phyloP scores from a whole-genome alignment of 495 filamentous ascomycete genomes.

The Bacidia rubella region DNA sequence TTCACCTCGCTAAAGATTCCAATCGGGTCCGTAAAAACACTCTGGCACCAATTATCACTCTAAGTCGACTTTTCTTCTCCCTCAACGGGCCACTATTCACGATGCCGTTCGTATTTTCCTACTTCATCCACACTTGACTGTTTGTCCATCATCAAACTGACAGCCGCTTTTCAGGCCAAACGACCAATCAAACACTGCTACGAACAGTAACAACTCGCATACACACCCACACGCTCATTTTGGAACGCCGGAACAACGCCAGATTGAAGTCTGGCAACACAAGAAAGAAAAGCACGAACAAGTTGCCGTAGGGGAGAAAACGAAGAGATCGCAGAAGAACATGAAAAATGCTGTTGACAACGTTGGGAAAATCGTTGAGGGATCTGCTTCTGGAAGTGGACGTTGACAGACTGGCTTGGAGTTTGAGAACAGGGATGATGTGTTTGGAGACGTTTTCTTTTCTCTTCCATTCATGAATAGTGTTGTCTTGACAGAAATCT shows the following conservation, averaged over 20 bases:
- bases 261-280: background rate
- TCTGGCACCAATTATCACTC: no score
- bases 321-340: background rate
- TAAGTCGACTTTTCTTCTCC: no score
- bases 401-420: background rate
- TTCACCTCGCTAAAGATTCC: no score
- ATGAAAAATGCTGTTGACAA: background rate
- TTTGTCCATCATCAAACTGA: background rate
- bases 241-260: background rate
- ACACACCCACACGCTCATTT: background rate
- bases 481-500: no score
- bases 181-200: background rate
- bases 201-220: background rate
- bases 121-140: no score
- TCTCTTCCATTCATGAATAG: no score
- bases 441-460: no score
- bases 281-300: conserved; percentile 7
- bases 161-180: background rate
- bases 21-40: no score
- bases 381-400: background rate
- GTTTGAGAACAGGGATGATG: no score
- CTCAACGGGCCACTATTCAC: background rate
- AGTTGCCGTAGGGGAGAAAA: conserved; percentile 3
- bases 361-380: background rate
- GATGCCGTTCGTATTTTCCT: background rate